These are phyloP conservation scores for Trichoderma koningiopsis DNA, from an alignment of 2,329 filamentous ascomycete species.

Conservation along the genomic window DNA sequence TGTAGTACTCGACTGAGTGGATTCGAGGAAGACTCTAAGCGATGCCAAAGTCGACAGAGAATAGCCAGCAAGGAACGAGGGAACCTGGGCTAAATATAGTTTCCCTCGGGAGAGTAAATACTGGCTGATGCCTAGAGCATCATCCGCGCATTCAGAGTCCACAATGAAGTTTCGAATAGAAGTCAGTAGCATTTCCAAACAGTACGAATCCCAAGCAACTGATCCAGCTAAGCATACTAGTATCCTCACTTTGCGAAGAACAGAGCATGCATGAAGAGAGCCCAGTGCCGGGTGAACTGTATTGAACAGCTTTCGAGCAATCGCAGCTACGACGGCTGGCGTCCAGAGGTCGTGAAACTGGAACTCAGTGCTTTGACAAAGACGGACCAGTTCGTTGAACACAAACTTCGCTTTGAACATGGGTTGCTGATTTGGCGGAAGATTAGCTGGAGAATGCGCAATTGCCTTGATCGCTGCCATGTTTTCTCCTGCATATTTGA, in stretches of 20 bases:
- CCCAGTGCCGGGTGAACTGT: slow-evolving; percentile 82
- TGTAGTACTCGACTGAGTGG: slow-evolving; percentile 75
- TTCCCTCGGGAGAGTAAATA: slow-evolving; percentile 75
- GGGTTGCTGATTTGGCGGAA: slow-evolving; percentile 83
- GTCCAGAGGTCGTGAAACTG: slow-evolving; percentile 72
- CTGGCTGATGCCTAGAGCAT: slow-evolving; percentile 82
- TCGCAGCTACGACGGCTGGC: slow-evolving; percentile 69
- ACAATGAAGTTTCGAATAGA: slow-evolving; percentile 76
- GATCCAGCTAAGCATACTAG: slow-evolving; percentile 76
- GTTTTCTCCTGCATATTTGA: slow-evolving; percentile 62
- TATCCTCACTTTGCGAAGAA: slow-evolving; percentile 82
- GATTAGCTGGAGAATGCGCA: slow-evolving; percentile 62
- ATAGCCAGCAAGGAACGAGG: slow-evolving; percentile 80
- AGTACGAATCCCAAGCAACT: slow-evolving; percentile 75
- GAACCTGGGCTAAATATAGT: slow-evolving; percentile 62
- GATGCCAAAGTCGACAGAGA: slow-evolving; percentile 78
- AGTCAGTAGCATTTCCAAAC: slow-evolving; percentile 86
- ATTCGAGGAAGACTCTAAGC: slow-evolving; percentile 73
- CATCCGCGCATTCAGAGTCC: slow-evolving; percentile 85
- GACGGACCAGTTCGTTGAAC: slow-evolving; percentile 70
- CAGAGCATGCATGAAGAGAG: slow-evolving; percentile 80
- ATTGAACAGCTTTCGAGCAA: slow-evolving; percentile 77
- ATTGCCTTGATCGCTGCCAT: slow-evolving; percentile 70
- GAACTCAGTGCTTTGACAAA: slow-evolving; percentile 73
- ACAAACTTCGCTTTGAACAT: slow-evolving; percentile 80